Conservation (phyloP, 345 rosid genomes). For the Cardamine resedifolia region DNA sequence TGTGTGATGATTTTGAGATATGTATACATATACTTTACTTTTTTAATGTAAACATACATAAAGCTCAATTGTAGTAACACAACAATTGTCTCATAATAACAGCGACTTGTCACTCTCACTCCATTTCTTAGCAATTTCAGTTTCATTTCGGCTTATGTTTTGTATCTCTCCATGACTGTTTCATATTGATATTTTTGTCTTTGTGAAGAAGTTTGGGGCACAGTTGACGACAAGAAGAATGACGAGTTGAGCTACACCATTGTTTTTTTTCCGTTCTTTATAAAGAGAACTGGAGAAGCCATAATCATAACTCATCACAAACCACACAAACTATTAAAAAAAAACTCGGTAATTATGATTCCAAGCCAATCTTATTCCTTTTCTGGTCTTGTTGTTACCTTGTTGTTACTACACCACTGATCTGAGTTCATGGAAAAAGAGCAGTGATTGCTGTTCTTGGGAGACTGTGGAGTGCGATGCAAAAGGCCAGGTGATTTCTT, state of each 20-base stretch:
- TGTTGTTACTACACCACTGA: no score
- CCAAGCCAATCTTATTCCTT: not conserved
- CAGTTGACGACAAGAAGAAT: no score
- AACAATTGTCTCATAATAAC: not conserved
- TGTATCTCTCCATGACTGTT: no score
- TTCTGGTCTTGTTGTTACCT: not conserved
- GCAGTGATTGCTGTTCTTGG: conserved; percentile 16
- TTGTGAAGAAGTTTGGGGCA: no score
- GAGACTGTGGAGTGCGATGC: not conserved
- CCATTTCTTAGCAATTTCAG: no score
- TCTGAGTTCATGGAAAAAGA: not conserved
- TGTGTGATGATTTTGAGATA: no score
- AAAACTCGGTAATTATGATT: not conserved
- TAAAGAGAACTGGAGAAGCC: not conserved
- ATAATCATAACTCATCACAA: not conserved
- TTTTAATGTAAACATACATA: conserved; percentile 1
- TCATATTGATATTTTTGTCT: no score
- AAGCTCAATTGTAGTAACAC: not conserved
- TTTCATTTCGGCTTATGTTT: no score
- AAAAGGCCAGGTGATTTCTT: not conserved
- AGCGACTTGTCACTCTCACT: no score
- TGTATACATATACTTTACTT: no score
- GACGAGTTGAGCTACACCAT: not conserved
- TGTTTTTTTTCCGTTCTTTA: not conserved
- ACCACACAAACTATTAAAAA: not conserved